Evolutionary conservation across 768 basidiomycete genomes (phyloP), one percentile per base, ranked within the genome.

Genomic region (Trametopsis cervina): DNA sequence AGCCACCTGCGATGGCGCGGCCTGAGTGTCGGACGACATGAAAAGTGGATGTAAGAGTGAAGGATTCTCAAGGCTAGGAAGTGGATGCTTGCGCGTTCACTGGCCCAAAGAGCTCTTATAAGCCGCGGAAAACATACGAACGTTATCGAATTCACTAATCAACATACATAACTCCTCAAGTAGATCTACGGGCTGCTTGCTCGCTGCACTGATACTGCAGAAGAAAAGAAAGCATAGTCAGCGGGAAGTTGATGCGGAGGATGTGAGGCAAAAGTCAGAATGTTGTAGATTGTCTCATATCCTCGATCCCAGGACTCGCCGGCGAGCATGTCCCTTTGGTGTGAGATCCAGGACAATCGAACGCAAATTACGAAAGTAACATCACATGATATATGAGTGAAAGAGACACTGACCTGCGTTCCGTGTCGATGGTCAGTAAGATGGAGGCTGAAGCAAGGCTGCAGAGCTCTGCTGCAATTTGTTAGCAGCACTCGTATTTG

Each of bases 321-420:
- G 85, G 86, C 86, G 71, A 72, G 81, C 77, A 72, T 69, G 46
- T 68, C 79, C 84, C 76, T 87, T 85, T 83, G 78, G 74, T 69
- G 57, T 74, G 71, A 69, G 72, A 70, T 63, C 61, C 64, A 66
- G 63, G 71, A 63, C 68, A 60, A 66, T 89, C 86, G 84, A 88
- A 88, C 86, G 86, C 86, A 89, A 89, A 89, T 89, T 89, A 89
- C 86, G 69, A 72, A 56, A 69, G 65, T 67, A 72, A 56, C 83
- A 87, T 86, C 73, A 69, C 76, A 49, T 25, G 57, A 52, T 38
- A 50, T 49, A 42, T 9, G 55, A 33, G 18, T 21, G 33, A 50
- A 47, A 3, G 46, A 42, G 18, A 44, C 21, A 63, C 64, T 62
- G 57, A 68, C 62, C 36, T 44, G 18, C 7, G 39, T n/a, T n/a